A percentile compares a stretch with the other conserved stretches of the same genome.
These are phyloP conservation scores for Tillandsia leiboldiana DNA, from an alignment of 176 grass and related monocot species.

Conservation along the genomic window DNA sequence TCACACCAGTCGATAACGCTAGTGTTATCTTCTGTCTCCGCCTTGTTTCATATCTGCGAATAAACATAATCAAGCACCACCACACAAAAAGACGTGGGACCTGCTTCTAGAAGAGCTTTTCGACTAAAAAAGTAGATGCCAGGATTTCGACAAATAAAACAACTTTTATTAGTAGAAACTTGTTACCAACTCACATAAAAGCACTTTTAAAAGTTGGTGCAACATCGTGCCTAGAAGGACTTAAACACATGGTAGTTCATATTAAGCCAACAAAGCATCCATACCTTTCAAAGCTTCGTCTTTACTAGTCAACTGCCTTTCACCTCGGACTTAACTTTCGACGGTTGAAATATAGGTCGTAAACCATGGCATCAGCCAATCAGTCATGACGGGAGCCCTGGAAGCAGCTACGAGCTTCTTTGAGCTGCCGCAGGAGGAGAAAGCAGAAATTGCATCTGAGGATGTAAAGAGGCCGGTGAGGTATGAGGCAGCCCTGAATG, in stretches of 20 bases:
- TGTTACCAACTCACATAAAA: no score
- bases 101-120: no score
- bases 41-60: no score
- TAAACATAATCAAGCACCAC: no score
- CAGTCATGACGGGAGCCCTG: slow-evolving; percentile 35
- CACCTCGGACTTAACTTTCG: not conserved
- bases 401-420: slow-evolving; percentile 55
- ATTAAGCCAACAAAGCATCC: not conserved
- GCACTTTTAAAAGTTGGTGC: no score
- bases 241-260: no score
- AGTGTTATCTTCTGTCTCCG: no score
- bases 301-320: not conserved
- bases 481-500: slow-evolving; percentile 40
- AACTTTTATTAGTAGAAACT: no score
- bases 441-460: slow-evolving; percentile 37
- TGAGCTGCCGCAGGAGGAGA: slow-evolving; percentile 26
- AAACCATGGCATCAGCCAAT: slow-evolving; percentile 56
- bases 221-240: no score
- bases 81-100: no score
- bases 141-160: no score
- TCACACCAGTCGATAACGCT: not conserved
- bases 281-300: not conserved
- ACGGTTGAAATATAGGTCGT: slow-evolving; percentile 27
- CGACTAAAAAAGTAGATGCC: no score
- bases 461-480: slow-evolving; percentile 44